Evolutionary conservation across 1,284 basidiomycete genomes (phyloP).

Genomic region (Ceratobasidium sp.): DNA sequence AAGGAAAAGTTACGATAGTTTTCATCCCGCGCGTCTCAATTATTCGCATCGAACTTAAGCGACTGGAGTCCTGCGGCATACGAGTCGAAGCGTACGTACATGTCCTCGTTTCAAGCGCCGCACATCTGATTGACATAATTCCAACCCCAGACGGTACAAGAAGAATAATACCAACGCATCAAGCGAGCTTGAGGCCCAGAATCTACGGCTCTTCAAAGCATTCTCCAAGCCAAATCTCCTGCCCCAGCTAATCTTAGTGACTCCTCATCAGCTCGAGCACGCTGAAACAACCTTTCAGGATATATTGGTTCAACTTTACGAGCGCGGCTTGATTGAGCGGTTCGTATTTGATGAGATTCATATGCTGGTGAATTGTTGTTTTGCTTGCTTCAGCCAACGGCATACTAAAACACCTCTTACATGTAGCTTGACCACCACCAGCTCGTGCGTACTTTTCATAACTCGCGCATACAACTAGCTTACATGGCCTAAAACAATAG

Average conservation of each 20-base stretch:
- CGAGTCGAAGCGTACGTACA: slow-evolving; percentile 12
- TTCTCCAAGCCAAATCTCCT: not conserved
- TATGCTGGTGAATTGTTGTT: slow-evolving; percentile 26
- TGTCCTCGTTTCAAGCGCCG: not conserved
- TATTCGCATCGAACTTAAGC: slow-evolving; percentile 9
- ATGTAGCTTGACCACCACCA: not conserved
- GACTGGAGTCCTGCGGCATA: slow-evolving; percentile 14
- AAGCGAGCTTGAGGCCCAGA: not conserved
- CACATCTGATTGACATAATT: not conserved
- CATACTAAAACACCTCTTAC: not conserved
- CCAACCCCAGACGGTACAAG: slow-evolving; percentile 10
- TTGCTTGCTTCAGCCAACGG: not conserved
- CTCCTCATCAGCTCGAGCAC: slow-evolving; percentile 28
- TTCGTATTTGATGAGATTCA: slow-evolving; percentile 42
- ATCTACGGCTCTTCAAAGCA: not conserved
- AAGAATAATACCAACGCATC: not conserved
- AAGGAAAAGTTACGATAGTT: slow-evolving; percentile 17
- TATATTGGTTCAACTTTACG: slow-evolving; percentile 12
- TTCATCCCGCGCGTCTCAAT: slow-evolving; percentile 37
- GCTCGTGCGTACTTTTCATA: not conserved
- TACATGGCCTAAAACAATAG: not conserved
- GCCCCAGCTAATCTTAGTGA: not conserved
- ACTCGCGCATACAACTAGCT: not conserved
- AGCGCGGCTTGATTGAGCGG: slow-evolving; percentile 10
- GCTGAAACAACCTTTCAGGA: slow-evolving; percentile 8